These are phyloP conservation scores for Silene vulgaris DNA, from an alignment of 179 eudicot species.

Conservation along the genomic window DNA sequence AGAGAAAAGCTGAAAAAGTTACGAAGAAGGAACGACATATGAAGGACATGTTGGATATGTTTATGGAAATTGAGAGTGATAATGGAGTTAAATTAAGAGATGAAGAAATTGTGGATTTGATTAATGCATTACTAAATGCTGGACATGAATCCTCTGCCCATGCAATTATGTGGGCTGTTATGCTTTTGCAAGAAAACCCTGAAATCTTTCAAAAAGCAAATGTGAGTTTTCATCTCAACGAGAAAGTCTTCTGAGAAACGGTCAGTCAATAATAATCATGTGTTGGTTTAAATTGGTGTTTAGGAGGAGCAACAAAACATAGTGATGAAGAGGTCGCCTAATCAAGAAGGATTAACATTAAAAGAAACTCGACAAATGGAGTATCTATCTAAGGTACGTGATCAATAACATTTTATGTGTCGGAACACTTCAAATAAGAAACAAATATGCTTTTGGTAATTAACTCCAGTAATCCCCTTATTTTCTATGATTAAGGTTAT, in stretches of 20 bases:
- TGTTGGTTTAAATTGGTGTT: not conserved
- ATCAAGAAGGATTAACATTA: constrained; percentile 35
- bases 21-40: constrained; percentile 13
- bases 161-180: constrained; percentile 44
- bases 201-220: constrained; percentile 38
- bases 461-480: not conserved
- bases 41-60: constrained; percentile 46
- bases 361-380: constrained; percentile 43
- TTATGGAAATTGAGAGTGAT: constrained; percentile 41
- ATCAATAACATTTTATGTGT: not conserved
- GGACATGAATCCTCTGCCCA: constrained; percentile 63
- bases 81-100: constrained; percentile 38
- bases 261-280: not conserved
- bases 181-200: constrained; percentile 42
- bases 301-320: constrained; percentile 49
- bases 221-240: constrained; percentile 23
- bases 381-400: constrained; percentile 36
- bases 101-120: constrained; percentile 45
- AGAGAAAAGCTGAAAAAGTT: constrained; percentile 28
- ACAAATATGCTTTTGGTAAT: not conserved
- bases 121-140: constrained; percentile 42
- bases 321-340: constrained; percentile 29
- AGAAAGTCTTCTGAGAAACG: not conserved
- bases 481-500: constrained; percentile 27
- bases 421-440: not conserved